These are phyloP conservation scores for Leishmania mexicana DNA, from an alignment of 208 protist genomes.

Conservation along the genomic window DNA sequence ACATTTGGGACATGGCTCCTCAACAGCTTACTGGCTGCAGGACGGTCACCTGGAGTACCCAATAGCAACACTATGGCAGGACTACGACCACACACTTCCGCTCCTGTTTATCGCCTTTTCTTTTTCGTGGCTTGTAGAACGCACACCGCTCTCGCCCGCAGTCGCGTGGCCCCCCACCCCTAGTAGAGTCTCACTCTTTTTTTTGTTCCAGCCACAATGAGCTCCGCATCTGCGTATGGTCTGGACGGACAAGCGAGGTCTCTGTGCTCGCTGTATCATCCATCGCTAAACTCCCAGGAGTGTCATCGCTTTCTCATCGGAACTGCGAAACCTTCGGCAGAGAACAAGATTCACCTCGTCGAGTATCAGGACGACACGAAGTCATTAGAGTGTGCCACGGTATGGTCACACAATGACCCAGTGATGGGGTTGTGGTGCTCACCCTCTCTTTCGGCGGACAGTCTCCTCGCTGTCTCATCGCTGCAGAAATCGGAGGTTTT, in stretches of 20 bases:
- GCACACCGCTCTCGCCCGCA: not conserved
- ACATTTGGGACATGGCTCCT: not conserved
- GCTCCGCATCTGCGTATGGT: constrained; percentile 55
- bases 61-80: not conserved
- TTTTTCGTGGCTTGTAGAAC: not conserved
- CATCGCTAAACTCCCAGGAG: constrained; percentile 36
- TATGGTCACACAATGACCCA: constrained; percentile 65
- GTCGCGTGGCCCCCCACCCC: too few species aligned
- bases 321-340: constrained; percentile 42
- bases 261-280: constrained; percentile 64
- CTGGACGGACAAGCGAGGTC: constrained; percentile 58
- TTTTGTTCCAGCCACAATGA: constrained; percentile 19
- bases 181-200: not conserved
- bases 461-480: constrained; percentile 49
- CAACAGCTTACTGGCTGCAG: not conserved
- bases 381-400: constrained; percentile 55
- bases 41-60: not conserved
- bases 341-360: constrained; percentile 81
- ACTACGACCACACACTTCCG: not conserved
- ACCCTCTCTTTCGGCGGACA: constrained; percentile 47
- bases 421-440: constrained; percentile 70
- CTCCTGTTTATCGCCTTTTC: not conserved
- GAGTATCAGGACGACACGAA: constrained; percentile 74
- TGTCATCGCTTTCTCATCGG: constrained; percentile 76
- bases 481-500: constrained; percentile 34